Conservation (phyloP, 2,329 filamentous ascomycete genomes). For the Ciborinia camelliae region DNA sequence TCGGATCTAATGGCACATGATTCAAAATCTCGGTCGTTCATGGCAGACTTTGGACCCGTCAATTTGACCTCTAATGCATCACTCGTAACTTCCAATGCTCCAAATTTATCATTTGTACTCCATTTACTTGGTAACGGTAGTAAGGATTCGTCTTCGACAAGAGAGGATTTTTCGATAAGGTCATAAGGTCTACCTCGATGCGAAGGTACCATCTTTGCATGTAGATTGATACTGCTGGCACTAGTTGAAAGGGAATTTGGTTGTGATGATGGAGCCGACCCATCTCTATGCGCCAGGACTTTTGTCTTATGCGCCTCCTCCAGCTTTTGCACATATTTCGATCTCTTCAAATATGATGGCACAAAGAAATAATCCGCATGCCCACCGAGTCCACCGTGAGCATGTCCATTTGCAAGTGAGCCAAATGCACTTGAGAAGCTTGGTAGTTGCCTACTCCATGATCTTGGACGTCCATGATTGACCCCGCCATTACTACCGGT, state of each 20-base stretch:
- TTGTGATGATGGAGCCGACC: conserved; percentile 44
- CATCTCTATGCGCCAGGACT: conserved; percentile 46
- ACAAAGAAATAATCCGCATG: conserved; percentile 61
- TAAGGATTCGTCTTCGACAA: conserved; percentile 57
- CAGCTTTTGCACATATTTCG: conserved; percentile 73
- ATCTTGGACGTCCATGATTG: conserved; percentile 28
- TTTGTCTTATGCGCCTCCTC: conserved; percentile 66
- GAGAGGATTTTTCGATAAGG: conserved; percentile 71
- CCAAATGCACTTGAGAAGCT: conserved; percentile 38
- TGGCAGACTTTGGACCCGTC: conserved; percentile 45
- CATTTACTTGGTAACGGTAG: conserved; percentile 75
- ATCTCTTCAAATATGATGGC: conserved; percentile 78
- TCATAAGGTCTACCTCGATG: conserved; percentile 81
- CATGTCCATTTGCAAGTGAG: conserved; percentile 33
- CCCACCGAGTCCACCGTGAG: conserved; percentile 26
- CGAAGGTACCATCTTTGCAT: conserved; percentile 55
- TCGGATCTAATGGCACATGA: conserved; percentile 80
- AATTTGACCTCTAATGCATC: conserved; percentile 72
- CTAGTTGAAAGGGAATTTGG: conserved; percentile 51
- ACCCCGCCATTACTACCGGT: conserved; percentile 30
- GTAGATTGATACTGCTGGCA: conserved; percentile 51
- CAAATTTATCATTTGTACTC: conserved; percentile 74
- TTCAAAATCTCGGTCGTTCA: conserved; percentile 61
- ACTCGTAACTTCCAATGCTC: conserved; percentile 67
- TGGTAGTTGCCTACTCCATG: conserved; percentile 35